Evolutionary conservation across 805 yeast genomes (phyloP).

Genomic region (Candida palmyrensis): DNA sequence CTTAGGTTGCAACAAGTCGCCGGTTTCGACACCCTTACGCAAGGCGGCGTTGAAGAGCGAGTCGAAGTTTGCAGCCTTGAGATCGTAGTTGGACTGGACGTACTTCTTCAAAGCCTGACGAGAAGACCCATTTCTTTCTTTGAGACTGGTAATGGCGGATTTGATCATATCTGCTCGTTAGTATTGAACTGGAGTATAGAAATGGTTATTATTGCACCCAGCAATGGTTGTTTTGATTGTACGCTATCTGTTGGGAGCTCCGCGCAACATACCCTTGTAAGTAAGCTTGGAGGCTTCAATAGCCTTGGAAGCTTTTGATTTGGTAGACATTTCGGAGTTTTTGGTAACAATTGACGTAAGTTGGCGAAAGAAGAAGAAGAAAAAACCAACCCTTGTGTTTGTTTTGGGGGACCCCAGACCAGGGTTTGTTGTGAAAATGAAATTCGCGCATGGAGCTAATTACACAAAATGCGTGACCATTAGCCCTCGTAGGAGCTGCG

Average conservation of each 20-base stretch:
- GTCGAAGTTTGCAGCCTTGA: slow-evolving; percentile 64
- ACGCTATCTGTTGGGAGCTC: too few relatives aligned
- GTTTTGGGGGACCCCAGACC: neutral
- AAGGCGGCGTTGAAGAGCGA: slow-evolving; percentile 71
- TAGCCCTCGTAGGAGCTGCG: too few relatives aligned
- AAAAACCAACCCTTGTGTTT: neutral
- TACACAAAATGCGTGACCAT: slow-evolving; percentile 1
- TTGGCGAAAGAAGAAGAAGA: slow-evolving; percentile 4
- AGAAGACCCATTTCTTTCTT: slow-evolving; percentile 78
- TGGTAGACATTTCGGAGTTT: slow-evolving; percentile 28
- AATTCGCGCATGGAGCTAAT: neutral
- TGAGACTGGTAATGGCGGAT: slow-evolving; percentile 64
- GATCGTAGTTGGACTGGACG: slow-evolving; percentile 58
- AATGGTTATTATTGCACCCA: too few relatives aligned
- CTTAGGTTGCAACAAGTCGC: slow-evolving; percentile 77
- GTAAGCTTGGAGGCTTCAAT: slow-evolving; percentile 28
- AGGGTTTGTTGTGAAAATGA: neutral
- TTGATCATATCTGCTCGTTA: slow-evolving; percentile 54
- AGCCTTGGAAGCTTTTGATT: slow-evolving; percentile 19
- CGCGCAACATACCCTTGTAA: slow-evolving; percentile 46
- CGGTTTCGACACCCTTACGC: slow-evolving; percentile 75
- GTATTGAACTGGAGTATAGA: too few relatives aligned
- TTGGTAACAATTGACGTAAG: slow-evolving; percentile 1
- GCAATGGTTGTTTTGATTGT: too few relatives aligned
- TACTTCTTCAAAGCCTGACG: slow-evolving; percentile 88